A percentile compares a stretch with the other conserved stretches of the same genome.
Conservation (phyloP, 495 filamentous ascomycete species). For the Astrothelium macrocarpum region DNA sequence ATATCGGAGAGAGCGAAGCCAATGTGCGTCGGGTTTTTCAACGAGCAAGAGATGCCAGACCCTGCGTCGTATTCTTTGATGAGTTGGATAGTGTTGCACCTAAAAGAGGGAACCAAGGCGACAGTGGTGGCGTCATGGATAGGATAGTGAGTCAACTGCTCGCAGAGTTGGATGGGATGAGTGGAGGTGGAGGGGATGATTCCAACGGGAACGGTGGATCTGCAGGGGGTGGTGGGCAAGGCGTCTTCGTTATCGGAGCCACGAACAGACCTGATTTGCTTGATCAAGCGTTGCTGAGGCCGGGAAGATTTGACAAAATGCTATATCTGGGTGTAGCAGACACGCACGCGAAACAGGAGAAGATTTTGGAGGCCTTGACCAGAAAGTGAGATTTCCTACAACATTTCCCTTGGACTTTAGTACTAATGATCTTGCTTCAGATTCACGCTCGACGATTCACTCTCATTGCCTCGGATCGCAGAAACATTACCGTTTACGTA, state of each 20-base stretch:
- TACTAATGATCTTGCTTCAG: slow-evolving; percentile 31
- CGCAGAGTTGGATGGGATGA: slow-evolving; percentile 96
- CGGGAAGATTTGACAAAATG: slow-evolving; percentile 98
- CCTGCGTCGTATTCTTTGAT: slow-evolving; percentile 98
- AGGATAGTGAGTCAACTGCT: slow-evolving; percentile 93
- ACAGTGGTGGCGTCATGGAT: slow-evolving; percentile 98
- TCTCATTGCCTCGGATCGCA: slow-evolving; percentile 67
- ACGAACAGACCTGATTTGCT: slow-evolving; percentile 92
- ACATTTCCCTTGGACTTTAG: neutral
- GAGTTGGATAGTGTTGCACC: slow-evolving; percentile 95
- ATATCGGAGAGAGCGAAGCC: slow-evolving; percentile 97
- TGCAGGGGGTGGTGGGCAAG: slow-evolving; percentile 65
- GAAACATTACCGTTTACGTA: slow-evolving; percentile 85
- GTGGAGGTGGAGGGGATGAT: slow-evolving; percentile 63
- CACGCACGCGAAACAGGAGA: slow-evolving; percentile 92
- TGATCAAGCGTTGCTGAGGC: slow-evolving; percentile 81
- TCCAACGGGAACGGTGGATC: neutral
- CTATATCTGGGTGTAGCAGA: slow-evolving; percentile 92
- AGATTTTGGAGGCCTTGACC: slow-evolving; percentile 86
- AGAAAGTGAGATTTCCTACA: slow-evolving; percentile 55
- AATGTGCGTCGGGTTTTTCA: slow-evolving; percentile 96
- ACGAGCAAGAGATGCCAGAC: slow-evolving; percentile 84
- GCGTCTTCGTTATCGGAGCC: slow-evolving; percentile 95
- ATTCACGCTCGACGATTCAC: slow-evolving; percentile 67
- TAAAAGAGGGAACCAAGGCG: slow-evolving; percentile 94